Percentiles rank a stretch among this genome's conserved stretches.
These are phyloP conservation scores for Monosporozyma aquatica DNA, from an alignment of 805 yeast genomes.

Conservation along the genomic window DNA sequence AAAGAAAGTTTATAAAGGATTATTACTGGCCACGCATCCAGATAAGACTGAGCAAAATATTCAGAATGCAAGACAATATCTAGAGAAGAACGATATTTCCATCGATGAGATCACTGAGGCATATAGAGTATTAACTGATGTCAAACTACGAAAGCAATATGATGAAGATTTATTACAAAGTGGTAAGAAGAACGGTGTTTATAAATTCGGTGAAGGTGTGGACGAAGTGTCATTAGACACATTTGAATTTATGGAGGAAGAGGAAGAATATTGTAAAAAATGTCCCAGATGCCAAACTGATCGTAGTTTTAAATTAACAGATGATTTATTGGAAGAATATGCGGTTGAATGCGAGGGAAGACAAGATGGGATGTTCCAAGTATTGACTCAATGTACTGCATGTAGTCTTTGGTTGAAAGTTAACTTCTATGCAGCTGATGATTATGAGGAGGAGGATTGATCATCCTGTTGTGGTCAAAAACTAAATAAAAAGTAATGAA, in stretches of 20 bases:
- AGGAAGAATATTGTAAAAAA: conserved; percentile 31
- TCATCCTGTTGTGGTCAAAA: background rate
- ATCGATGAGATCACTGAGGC: conserved; percentile 52
- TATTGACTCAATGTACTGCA: conserved; percentile 69
- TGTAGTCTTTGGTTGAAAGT: conserved; percentile 86
- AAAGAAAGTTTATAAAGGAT: conserved; percentile 53
- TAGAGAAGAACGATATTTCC: background rate
- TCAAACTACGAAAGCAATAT: conserved; percentile 37
- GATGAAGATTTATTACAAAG: conserved; percentile 37
- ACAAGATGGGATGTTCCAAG: conserved; percentile 42
- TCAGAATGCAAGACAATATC: background rate
- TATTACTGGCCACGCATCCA: conserved; percentile 64
- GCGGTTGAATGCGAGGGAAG: conserved; percentile 33
- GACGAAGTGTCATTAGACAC: conserved; percentile 61
- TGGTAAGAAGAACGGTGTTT: conserved; percentile 28
- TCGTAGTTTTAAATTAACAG: conserved; percentile 51
- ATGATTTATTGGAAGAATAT: conserved; percentile 47
- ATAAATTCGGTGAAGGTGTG: conserved; percentile 52
- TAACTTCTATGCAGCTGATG: conserved; percentile 39
- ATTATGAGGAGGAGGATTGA: conserved; percentile 7
- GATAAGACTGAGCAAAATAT: conserved; percentile 41
- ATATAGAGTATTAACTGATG: conserved; percentile 44
- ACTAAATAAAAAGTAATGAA: background rate
- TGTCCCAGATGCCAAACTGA: conserved; percentile 60
- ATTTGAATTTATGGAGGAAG: conserved; percentile 37